Percentiles rank a stretch among this genome's conserved stretches.
These are phyloP conservation scores for Kodamaea kakaduensis DNA, from an alignment of 805 yeast genomes.

Conservation along the genomic window DNA sequence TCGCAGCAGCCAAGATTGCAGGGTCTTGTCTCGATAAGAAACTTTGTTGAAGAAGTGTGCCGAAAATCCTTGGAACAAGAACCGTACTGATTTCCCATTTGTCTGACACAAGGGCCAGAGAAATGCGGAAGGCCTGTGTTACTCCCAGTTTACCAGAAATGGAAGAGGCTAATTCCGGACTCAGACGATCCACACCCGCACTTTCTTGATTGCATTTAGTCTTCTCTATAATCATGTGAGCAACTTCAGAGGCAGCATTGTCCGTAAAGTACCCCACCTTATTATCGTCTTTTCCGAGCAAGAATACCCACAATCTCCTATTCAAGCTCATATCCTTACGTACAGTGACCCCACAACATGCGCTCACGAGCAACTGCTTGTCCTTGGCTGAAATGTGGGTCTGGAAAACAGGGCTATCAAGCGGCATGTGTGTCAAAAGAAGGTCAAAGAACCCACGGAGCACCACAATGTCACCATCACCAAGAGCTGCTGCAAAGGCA, in stretches of 20 bases:
- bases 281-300: constrained; percentile 75
- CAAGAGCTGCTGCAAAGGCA: constrained; percentile 66
- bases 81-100: constrained; percentile 89
- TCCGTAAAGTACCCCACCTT: constrained; percentile 48
- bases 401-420: constrained; percentile 57
- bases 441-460: constrained; percentile 88
- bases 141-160: constrained; percentile 8
- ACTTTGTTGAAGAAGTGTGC: constrained; percentile 49
- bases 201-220: constrained; percentile 28
- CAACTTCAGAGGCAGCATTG: constrained; percentile 50
- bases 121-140: constrained; percentile 56
- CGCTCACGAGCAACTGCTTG: constrained; percentile 52
- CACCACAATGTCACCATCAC: constrained; percentile 55
- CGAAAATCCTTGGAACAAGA: constrained; percentile 64
- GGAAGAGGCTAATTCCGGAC: no score
- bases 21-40: constrained; percentile 11
- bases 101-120: constrained; percentile 71
- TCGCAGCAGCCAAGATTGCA: constrained; percentile 55
- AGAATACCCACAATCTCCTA: constrained; percentile 90
- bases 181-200: background rate
- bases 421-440: constrained; percentile 60
- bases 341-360: constrained; percentile 65
- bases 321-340: constrained; percentile 92
- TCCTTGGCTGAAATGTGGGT: constrained; percentile 48
- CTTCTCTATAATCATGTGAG: constrained; percentile 50